Evolutionary conservation across 345 rosid genomes (phyloP).

Genomic region (Eucalyptus urophylla): DNA sequence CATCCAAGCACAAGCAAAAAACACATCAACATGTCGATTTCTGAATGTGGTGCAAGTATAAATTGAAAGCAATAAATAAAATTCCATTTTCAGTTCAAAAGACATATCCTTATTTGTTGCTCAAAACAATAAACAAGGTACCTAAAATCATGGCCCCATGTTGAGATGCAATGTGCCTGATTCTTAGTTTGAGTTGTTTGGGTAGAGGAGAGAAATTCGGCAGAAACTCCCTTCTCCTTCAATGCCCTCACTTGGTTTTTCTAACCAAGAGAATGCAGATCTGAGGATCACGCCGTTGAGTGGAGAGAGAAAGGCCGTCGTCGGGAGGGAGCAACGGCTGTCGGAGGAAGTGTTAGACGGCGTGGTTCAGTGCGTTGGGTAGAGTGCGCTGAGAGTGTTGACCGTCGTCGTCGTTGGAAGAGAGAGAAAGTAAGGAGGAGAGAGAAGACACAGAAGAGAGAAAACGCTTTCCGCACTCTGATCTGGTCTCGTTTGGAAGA

Average conservation of each 20-base stretch:
- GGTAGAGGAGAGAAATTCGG: conserved; percentile 83
- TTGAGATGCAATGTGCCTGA: conserved; percentile 94
- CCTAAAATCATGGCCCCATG: conserved; percentile 99
- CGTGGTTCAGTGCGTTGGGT: too few species aligned
- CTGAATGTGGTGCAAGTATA: neutral
- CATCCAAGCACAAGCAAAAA: neutral
- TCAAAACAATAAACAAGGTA: conserved; percentile 2
- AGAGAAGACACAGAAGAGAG: too few species aligned
- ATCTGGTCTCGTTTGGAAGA: too few species aligned
- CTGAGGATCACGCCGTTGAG: too few species aligned
- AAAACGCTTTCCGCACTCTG: too few species aligned
- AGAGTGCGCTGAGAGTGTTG: too few species aligned
- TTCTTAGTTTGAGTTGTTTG: conserved; percentile 48
- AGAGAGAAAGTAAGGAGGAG: too few species aligned
- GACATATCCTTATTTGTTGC: neutral
- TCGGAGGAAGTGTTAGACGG: accelerated
- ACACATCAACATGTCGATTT: neutral
- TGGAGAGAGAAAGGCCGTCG: too few species aligned
- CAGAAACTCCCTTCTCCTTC: conserved; percentile 84
- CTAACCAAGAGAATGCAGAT: conserved; percentile 6
- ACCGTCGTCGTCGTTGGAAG: too few species aligned
- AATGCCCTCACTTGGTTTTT: conserved; percentile 85
- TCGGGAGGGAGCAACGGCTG: too few species aligned
- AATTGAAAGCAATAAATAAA: neutral
- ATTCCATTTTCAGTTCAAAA: neutral